Evolutionary conservation across 805 yeast species (phyloP).

Genomic region (Grigorovia yakushimaensis): DNA sequence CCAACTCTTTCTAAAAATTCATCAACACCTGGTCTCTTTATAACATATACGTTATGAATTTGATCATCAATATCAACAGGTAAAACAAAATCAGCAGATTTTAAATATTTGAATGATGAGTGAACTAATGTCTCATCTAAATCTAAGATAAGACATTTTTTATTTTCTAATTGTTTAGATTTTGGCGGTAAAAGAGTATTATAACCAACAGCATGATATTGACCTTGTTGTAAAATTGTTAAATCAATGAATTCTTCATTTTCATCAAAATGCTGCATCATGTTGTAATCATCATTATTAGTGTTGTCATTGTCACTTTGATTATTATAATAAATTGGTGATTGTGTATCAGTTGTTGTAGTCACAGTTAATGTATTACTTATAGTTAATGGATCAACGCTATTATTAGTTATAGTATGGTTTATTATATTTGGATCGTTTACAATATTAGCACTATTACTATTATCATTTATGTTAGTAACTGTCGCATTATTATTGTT

Average conservation of each 20-base stretch:
- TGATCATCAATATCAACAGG: conserved; percentile 95
- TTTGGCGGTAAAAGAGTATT: conserved; percentile 52
- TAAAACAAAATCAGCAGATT: conserved; percentile 91
- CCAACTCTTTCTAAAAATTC: conserved; percentile 80
- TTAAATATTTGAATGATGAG: conserved; percentile 81
- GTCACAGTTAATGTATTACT: neutral
- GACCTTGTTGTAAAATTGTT: conserved; percentile 61
- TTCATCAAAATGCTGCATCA: conserved; percentile 8
- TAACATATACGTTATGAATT: conserved; percentile 88
- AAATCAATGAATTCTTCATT: conserved; percentile 43
- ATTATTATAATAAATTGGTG: conserved; percentile 1
- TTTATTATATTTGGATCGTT: neutral
- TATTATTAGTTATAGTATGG: neutral
- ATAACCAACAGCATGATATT: conserved; percentile 55
- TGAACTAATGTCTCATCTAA: conserved; percentile 95
- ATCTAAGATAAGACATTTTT: conserved; percentile 84
- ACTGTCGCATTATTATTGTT: neutral
- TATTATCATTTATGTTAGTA: neutral
- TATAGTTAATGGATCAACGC: neutral
- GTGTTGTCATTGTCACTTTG: conserved; percentile 1
- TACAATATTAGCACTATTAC: neutral
- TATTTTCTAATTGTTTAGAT: conserved; percentile 37
- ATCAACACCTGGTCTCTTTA: conserved; percentile 97
- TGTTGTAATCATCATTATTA: conserved; percentile 6
- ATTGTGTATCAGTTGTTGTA: neutral